phyloP scores from a whole-genome alignment of 2,329 filamentous ascomycete species.

The Trichoderma lentiforme region DNA sequence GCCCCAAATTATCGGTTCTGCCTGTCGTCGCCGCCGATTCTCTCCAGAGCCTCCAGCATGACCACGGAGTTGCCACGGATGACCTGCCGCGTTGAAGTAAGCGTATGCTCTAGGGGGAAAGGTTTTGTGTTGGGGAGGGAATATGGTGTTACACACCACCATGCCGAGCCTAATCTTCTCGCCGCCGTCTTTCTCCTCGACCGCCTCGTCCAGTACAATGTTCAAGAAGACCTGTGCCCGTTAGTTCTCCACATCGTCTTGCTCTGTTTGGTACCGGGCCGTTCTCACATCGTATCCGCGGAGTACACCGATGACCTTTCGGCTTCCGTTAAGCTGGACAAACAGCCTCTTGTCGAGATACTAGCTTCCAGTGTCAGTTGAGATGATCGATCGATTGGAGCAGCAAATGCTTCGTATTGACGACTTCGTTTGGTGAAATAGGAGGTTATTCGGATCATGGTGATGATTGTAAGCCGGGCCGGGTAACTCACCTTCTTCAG shows the following conservation, averaged over 20 bases:
- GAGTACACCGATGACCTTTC: slow-evolving; percentile 92
- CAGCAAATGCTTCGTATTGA: background rate
- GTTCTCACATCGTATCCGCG: slow-evolving; percentile 87
- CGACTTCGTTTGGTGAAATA: background rate
- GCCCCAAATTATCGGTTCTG: slow-evolving; percentile 31
- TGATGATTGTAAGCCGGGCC: background rate
- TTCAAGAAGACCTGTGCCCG: slow-evolving; percentile 83
- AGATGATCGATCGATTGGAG: background rate
- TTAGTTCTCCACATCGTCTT: slow-evolving; percentile 49
- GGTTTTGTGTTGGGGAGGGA: background rate
- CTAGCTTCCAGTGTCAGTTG: slow-evolving; percentile 45
- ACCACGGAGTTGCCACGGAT: slow-evolving; percentile 98
- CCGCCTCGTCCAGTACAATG: slow-evolving; percentile 93
- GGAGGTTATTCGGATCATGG: background rate
- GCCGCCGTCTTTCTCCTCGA: slow-evolving; percentile 88
- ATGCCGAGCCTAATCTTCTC: slow-evolving; percentile 90
- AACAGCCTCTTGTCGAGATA: slow-evolving; percentile 99
- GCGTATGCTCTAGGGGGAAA: background rate
- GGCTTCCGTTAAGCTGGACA: slow-evolving; percentile 94
- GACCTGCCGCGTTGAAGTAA: slow-evolving; percentile 51
- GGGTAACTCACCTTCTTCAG: slow-evolving; percentile 77
- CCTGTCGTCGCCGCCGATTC: slow-evolving; percentile 61
- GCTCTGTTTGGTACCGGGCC: background rate
- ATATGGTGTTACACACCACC: slow-evolving; percentile 64
- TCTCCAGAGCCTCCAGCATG: slow-evolving; percentile 83